Evolutionary conservation across 306 rosid species (phyloP).

Genomic region (Arachis hypogaea): DNA sequence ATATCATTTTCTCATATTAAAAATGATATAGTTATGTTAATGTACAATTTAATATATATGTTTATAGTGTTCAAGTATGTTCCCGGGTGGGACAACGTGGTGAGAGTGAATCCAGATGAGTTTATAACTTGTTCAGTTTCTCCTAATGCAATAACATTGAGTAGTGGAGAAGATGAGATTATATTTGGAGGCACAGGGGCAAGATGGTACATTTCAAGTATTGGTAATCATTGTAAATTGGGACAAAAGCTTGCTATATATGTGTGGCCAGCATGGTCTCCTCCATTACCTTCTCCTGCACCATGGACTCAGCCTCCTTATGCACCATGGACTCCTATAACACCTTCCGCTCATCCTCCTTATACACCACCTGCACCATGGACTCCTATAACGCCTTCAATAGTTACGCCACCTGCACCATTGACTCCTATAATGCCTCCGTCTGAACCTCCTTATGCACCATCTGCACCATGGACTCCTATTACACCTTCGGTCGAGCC

Average conservation of each 20-base stretch:
- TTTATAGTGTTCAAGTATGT: conserved; percentile 37
- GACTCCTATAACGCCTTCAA: too few species aligned
- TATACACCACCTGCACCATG: neutral
- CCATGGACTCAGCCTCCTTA: neutral
- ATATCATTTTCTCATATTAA: too few species aligned
- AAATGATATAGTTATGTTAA: too few species aligned
- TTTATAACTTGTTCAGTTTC: conserved; percentile 30
- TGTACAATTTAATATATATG: neutral
- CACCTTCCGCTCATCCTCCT: neutral
- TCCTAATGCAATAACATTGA: neutral
- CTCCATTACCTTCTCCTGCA: conserved; percentile 3
- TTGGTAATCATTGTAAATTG: neutral
- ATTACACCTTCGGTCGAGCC: neutral
- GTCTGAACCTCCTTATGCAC: neutral
- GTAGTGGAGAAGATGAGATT: conserved; percentile 18
- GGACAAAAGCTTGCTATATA: conserved; percentile 38
- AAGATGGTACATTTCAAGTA: conserved; percentile 40
- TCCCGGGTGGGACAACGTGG: conserved; percentile 24
- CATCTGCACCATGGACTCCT: neutral
- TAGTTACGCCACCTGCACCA: too few species aligned
- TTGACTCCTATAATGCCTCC: too few species aligned
- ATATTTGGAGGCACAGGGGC: conserved; percentile 4
- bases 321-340: neutral
- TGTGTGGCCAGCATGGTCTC: conserved; percentile 13
- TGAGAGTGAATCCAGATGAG: conserved; percentile 33